These are phyloP conservation scores for Leccinum rimulosum DNA, from an alignment of 768 basidiomycete genomes.

Conservation along the genomic window DNA sequence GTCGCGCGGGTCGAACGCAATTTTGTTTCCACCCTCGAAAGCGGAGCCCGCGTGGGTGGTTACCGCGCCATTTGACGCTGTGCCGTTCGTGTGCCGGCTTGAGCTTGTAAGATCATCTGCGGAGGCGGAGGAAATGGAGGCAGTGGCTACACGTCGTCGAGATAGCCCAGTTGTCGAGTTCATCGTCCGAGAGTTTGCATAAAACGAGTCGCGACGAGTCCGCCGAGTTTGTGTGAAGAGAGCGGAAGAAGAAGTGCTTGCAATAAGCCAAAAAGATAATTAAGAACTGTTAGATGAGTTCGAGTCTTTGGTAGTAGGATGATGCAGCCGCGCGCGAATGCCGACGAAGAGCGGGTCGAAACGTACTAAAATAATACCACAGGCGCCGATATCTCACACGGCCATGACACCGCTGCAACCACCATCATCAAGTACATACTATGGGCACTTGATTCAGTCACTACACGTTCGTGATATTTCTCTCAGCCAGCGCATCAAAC, in stretches of 20 bases:
- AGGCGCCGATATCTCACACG: not conserved
- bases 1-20: slow-evolving; percentile 94
- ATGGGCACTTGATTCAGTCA: not conserved
- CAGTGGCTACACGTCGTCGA: slow-evolving; percentile 51
- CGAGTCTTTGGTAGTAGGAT: not conserved
- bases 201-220: not conserved
- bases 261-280: slow-evolving; percentile 2
- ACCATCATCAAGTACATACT: not conserved
- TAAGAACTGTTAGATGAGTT: not conserved
- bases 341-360: slow-evolving; percentile 12
- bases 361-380: not conserved
- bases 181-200: slow-evolving; percentile 38
- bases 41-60: slow-evolving; percentile 72
- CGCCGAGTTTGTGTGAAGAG: slow-evolving; percentile 1
- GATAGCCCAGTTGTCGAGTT: slow-evolving; percentile 54
- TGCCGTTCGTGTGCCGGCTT: slow-evolving; percentile 30
- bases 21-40: slow-evolving; percentile 80
- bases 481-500: no score
- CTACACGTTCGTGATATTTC: not conserved
- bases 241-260: slow-evolving; percentile 2
- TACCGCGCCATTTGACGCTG: slow-evolving; percentile 28
- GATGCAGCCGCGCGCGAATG: slow-evolving; percentile 4
- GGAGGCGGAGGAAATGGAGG: slow-evolving; percentile 36
- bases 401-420: not conserved
- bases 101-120: slow-evolving; percentile 37